These are phyloP conservation scores for Tricholoma saponaceum DNA, from an alignment of 768 basidiomycete species.

Conservation along the genomic window DNA sequence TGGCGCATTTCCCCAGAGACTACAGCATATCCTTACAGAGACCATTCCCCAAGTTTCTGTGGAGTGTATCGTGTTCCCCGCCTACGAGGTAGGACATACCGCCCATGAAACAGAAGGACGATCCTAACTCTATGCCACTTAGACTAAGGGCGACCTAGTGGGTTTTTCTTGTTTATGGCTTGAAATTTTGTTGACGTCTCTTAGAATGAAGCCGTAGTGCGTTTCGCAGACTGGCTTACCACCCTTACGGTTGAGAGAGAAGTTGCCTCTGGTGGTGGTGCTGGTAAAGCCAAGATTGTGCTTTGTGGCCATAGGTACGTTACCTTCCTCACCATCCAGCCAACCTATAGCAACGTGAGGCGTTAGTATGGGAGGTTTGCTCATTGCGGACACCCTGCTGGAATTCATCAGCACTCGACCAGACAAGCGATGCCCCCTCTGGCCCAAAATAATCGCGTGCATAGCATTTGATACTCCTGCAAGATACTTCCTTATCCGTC, in stretches of 20 bases:
- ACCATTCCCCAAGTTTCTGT: slow-evolving; percentile 52
- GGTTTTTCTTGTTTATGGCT: slow-evolving; percentile 19
- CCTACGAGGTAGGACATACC: slow-evolving; percentile 64
- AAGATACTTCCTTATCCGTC: slow-evolving; percentile 19
- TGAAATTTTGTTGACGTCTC: slow-evolving; percentile 7
- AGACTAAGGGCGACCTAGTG: slow-evolving; percentile 92
- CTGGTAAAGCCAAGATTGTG: slow-evolving; percentile 77
- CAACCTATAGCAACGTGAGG: background rate
- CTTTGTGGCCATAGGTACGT: slow-evolving; percentile 85
- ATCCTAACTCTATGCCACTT: slow-evolving; percentile 1
- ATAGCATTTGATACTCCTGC: slow-evolving; percentile 92
- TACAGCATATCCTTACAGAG: slow-evolving; percentile 73
- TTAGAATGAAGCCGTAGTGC: slow-evolving; percentile 76
- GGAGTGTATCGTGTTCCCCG: slow-evolving; percentile 82
- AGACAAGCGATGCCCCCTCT: slow-evolving; percentile 62
- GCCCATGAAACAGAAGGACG: background rate
- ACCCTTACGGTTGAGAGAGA: slow-evolving; percentile 85
- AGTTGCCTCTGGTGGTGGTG: slow-evolving; percentile 68
- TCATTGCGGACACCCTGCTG: slow-evolving; percentile 79
- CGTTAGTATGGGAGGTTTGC: slow-evolving; percentile 85
- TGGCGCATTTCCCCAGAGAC: slow-evolving; percentile 68
- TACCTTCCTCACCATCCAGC: background rate
- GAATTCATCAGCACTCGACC: slow-evolving; percentile 69
- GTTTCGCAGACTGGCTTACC: slow-evolving; percentile 91
- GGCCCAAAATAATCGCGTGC: slow-evolving; percentile 85